These are phyloP conservation scores for Annona cherimola DNA, from an alignment of 164 flowering plant species.

Conservation along the genomic window DNA sequence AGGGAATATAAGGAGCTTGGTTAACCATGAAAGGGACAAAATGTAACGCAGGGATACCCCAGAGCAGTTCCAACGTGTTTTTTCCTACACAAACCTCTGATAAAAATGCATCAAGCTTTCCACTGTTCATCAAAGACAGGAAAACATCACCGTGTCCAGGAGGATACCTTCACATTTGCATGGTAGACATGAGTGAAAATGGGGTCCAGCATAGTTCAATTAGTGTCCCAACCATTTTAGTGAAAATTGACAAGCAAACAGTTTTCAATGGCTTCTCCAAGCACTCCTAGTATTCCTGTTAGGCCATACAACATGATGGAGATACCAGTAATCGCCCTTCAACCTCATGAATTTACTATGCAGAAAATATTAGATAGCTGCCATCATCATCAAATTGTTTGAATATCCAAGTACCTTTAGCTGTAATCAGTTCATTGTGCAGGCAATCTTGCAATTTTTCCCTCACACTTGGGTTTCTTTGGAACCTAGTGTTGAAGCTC, in stretches of 20 bases:
- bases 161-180: slow-evolving; percentile 67
- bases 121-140: slow-evolving; percentile 89
- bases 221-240: not conserved
- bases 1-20: not conserved
- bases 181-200: not conserved
- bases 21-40: not conserved
- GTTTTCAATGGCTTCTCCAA: not conserved
- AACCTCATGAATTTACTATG: too few species aligned
- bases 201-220: not conserved
- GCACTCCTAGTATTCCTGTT: not conserved
- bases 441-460: not conserved
- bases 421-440: not conserved
- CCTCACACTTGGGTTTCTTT: not conserved
- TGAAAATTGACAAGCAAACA: not conserved
- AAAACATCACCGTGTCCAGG: slow-evolving; percentile 99
- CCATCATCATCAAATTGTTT: not conserved
- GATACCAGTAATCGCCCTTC: too few species aligned
- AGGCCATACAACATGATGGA: not conserved
- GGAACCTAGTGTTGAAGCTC: not conserved
- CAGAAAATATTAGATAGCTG: too few species aligned
- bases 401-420: not conserved
- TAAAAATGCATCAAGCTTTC: slow-evolving; percentile 77
- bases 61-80: not conserved
- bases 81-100: slow-evolving; percentile 48
- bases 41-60: not conserved